Base-by-base conservation (phyloP, 306 rosid genomes). In the Rubus idaeus region DNA sequence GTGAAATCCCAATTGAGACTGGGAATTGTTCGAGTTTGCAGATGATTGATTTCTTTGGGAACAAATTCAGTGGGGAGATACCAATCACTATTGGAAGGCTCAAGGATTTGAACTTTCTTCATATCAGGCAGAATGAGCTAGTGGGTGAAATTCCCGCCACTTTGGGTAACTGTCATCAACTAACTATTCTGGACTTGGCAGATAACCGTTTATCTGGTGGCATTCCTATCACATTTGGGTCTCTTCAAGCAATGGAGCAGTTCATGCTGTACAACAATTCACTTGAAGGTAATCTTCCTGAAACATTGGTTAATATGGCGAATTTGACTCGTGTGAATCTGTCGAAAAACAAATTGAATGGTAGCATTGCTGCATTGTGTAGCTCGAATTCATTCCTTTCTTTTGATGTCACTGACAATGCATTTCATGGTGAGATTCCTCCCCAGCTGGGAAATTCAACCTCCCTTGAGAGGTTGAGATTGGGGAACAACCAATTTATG, bases 251-350 rank as follows among this genome's bases (percentile, higher is more conserved):
- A 20, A 66, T 95, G 83, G 86, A 92, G 78, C 84, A 86, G 86
- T 82, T 95, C 73, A 90, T 95, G 99, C 89, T 95, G 10, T 95
- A 95, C 87, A 95, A 95, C 89, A 95, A 95, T 51, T 88, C 99
- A 10, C 97, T 95, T 53, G 92, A 90, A 91, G 99, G 99, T 86
- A 85, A 79, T 81, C 93, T 92, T 55, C 97, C 99, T 82, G 83
- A 62, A 75, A 81, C 87, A 50, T 83, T 95, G 74, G 80, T 79
- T 81, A 68, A 80, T 72, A 62, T 89, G 73, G 75, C 81, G 64
- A 95, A 95, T 68, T 84, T 92, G 87, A 90, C 96, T 56, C 80
- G 99, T 78, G 88, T 95, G 80, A 95, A 95, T 81, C 86, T 95
- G 35, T 95, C 97, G 4, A 76, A 69, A 71, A 95, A 95, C 85